These are phyloP conservation scores for Capsicum baccatum DNA, from an alignment of 257 asterid species.

Conservation along the genomic window DNA sequence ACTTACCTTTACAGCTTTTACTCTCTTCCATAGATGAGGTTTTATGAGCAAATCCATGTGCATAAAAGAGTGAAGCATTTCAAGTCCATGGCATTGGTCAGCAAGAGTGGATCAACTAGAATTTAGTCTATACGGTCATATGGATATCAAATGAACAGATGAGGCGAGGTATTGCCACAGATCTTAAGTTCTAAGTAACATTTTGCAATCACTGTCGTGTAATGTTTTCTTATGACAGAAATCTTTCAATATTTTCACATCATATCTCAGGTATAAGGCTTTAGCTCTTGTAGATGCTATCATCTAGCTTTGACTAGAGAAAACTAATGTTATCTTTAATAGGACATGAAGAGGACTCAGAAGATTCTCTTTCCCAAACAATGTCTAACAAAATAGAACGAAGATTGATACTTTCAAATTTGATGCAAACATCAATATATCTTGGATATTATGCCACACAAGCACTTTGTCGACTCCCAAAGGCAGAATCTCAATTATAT, in stretches of 20 bases:
- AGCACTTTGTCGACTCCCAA: background rate
- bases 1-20: background rate
- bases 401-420: background rate
- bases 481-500: background rate
- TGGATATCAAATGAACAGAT: background rate
- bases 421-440: background rate
- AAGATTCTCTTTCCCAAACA: slow-evolving; percentile 5
- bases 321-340: background rate
- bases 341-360: background rate
- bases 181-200: background rate
- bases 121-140: background rate
- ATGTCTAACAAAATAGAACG: background rate
- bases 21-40: background rate
- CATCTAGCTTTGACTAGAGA: background rate
- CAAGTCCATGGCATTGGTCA: background rate
- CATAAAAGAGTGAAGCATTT: slow-evolving; percentile 11
- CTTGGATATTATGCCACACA: background rate
- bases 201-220: background rate
- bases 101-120: background rate
- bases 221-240: background rate
- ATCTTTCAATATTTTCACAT: background rate
- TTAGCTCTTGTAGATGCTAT: background rate
- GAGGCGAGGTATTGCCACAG: background rate
- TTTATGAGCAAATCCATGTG: background rate
- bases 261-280: background rate